A percentile compares a stretch with the other conserved stretches of the same genome.
Conservation (phyloP, 306 rosid species). For the Urtica urens region DNA sequence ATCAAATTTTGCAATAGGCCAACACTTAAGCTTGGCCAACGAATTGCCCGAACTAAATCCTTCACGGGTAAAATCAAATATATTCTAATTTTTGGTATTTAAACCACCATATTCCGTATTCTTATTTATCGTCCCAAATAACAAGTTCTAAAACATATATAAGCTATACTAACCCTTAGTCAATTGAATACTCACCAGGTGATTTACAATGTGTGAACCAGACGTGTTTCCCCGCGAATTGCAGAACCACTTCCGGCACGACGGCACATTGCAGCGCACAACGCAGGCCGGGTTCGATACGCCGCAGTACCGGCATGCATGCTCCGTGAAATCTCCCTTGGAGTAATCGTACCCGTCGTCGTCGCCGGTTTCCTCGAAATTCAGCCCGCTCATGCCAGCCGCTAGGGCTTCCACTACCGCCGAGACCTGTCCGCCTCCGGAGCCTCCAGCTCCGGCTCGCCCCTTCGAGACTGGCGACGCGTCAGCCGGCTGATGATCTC, state of each 20-base stretch:
- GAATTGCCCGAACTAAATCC: too few species aligned
- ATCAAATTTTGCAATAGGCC: too few species aligned
- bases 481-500: slow-evolving; percentile 74
- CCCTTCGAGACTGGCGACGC: slow-evolving; percentile 64
- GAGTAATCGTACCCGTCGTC: slow-evolving; percentile 74
- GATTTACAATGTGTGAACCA: slow-evolving; percentile 96
- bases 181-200: slow-evolving; percentile 91
- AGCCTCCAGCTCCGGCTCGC: slow-evolving; percentile 42
- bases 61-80: too few species aligned
- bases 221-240: slow-evolving; percentile 96
- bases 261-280: slow-evolving; percentile 95
- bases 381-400: slow-evolving; percentile 84
- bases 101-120: too few species aligned
- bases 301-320: slow-evolving; percentile 94
- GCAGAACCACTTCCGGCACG: slow-evolving; percentile 97
- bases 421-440: slow-evolving; percentile 60
- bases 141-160: too few species aligned
- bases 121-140: too few species aligned
- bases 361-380: slow-evolving; percentile 89
- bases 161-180: too few species aligned
- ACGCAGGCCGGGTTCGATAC: slow-evolving; percentile 96
- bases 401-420: slow-evolving; percentile 75
- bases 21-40: too few species aligned
- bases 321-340: slow-evolving; percentile 91
- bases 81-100: too few species aligned